A percentile compares a stretch with the other conserved stretches of the same genome.
These are phyloP conservation scores for Metarhizium rileyi DNA, from an alignment of 2,329 filamentous ascomycete genomes.

Conservation along the genomic window DNA sequence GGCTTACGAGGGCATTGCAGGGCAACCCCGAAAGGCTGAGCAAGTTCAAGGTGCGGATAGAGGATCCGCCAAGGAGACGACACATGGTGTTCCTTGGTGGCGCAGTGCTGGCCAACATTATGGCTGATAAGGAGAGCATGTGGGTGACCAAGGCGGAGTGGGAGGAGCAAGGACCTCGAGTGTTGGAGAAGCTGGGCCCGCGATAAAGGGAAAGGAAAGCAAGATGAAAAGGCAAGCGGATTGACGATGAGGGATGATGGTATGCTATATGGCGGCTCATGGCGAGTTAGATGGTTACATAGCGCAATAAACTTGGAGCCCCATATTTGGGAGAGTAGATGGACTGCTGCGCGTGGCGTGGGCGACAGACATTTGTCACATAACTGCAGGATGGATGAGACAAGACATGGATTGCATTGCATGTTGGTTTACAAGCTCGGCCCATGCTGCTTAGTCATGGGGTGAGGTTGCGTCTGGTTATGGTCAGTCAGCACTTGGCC, in stretches of 20 bases:
- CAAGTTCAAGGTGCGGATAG: constrained; percentile 99
- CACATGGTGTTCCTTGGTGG: constrained; percentile 99
- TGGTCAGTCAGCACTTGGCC: too few species aligned
- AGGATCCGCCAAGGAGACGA: constrained; percentile 87
- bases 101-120: constrained; percentile 94
- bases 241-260: background rate
- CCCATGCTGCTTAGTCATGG: too few species aligned
- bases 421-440: too few species aligned
- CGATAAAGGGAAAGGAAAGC: constrained; percentile 44
- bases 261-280: background rate
- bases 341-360: background rate
- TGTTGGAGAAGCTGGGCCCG: constrained; percentile 86
- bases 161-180: constrained; percentile 80
- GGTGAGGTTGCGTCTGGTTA: too few species aligned
- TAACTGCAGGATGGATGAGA: too few species aligned
- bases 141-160: constrained; percentile 97
- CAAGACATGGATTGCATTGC: too few species aligned
- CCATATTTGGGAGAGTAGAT: background rate
- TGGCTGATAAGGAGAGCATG: constrained; percentile 98
- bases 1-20: constrained; percentile 82
- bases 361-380: too few species aligned
- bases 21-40: constrained; percentile 87
- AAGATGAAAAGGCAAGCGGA: background rate
- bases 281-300: background rate
- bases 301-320: background rate